Base-by-base conservation (phyloP, 352 stramenopile genomes). In the Phytopythium litorale region DNA sequence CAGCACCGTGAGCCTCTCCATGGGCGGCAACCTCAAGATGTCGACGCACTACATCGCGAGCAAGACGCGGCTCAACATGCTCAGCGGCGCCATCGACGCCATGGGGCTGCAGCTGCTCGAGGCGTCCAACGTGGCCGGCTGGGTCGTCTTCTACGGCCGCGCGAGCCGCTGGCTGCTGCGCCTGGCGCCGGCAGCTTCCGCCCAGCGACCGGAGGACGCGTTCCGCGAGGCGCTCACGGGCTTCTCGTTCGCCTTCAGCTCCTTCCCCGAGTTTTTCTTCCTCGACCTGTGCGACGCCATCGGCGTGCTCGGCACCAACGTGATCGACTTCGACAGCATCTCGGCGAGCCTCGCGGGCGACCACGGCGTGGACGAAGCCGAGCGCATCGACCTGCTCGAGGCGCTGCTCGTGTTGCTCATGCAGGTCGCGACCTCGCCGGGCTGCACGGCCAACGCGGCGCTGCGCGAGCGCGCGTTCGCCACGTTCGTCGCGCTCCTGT, bases 221-320 rank as follows among this genome's bases (percentile, higher is more conserved):
- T 84, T 76, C 28, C 52, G 30, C 16, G 70, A 73, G 16, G 62
- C 85, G 3, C 52, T 89, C 19, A 76, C 70, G 11, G 62, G 81
- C 4, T 76, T 81, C 16, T 79, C 76, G 21, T 60, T 63, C 38
- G 66, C 70, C 19, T 85, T 91, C 57, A 76, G 73, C 30, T 62
- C 56, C 11, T 89, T 89, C 54, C 82, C 82, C 3, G 78, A 91
- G 46, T 79, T 88, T 60, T 89, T 89, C 51, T 86, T 91, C 57
- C 75, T 85, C 13, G 82, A 91, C 58, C 19, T 91, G 37, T 91
- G 81, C 49, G 76, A 89, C 30, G 75, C 82, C 23, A 62, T 88
- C 3, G 72, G 78, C 53, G 60, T 88, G 25, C 71, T 91, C 45
- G 78, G 73, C 13, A 49, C 37, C 21, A 52, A 52, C 40, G 54